These are phyloP conservation scores for Tetrahymena thermophila DNA, from an alignment of 73 alveolate genomes.

Conservation along the genomic window DNA sequence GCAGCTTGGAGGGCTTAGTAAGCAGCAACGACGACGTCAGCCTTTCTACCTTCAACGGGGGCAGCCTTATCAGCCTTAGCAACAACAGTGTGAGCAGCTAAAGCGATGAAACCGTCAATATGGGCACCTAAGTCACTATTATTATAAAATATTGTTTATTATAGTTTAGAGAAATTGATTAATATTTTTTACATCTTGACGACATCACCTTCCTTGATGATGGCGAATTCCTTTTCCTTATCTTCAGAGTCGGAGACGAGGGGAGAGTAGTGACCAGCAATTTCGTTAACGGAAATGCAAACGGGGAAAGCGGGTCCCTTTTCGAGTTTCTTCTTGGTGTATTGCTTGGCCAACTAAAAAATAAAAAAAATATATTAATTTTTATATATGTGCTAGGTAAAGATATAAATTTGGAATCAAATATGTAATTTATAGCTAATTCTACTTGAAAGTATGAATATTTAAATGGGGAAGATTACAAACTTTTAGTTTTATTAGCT, in stretches of 20 bases:
- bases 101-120: slow-evolving; percentile 86
- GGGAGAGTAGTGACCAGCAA: slow-evolving; percentile 93
- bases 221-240: slow-evolving; percentile 75
- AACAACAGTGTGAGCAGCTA: slow-evolving; percentile 79
- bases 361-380: neutral
- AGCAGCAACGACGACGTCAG: slow-evolving; percentile 94
- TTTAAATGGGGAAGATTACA: neutral
- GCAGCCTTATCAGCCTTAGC: slow-evolving; percentile 55
- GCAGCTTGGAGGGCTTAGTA: slow-evolving; percentile 91
- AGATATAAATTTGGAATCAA: neutral
- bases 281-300: slow-evolving; percentile 90
- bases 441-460: neutral
- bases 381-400: neutral
- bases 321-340: slow-evolving; percentile 75
- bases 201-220: slow-evolving; percentile 82
- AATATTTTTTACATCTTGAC: slow-evolving; percentile 54
- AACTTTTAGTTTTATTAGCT: neutral
- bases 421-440: neutral
- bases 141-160: neutral
- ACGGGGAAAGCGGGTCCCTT: slow-evolving; percentile 98
- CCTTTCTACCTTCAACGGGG: slow-evolving; percentile 78
- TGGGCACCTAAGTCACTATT: slow-evolving; percentile 75
- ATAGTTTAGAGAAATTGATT: neutral
- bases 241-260: slow-evolving; percentile 64
- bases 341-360: slow-evolving; percentile 54